Conservation (phyloP, 2,329 filamentous ascomycete genomes). For the Fusarium goolgardi region DNA sequence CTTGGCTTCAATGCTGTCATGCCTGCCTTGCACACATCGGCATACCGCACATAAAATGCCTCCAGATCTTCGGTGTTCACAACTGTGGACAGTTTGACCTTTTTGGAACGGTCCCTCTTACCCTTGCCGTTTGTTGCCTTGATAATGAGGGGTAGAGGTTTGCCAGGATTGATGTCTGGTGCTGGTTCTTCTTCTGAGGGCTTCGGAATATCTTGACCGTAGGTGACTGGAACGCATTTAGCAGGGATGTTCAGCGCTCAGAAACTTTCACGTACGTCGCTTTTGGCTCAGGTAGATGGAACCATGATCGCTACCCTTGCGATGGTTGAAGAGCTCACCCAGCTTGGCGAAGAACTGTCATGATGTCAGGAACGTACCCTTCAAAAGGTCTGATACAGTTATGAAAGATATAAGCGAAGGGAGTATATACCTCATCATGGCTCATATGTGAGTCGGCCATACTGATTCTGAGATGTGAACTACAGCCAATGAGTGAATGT, state of each 20-base stretch:
- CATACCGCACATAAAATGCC: conserved; percentile 84
- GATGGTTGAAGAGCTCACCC: conserved; percentile 72
- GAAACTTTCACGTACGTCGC: conserved; percentile 65
- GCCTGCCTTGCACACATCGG: conserved; percentile 88
- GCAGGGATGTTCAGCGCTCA: background rate
- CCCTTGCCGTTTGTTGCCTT: conserved; percentile 85
- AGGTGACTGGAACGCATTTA: conserved; percentile 54
- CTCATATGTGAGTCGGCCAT: conserved; percentile 44
- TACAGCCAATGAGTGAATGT: conserved; percentile 11
- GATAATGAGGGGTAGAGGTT: conserved; percentile 78
- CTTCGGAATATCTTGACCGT: conserved; percentile 57
- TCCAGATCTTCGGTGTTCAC: conserved; percentile 82
- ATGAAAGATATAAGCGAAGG: background rate
- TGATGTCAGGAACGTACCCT: conserved; percentile 17
- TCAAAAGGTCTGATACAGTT: conserved; percentile 6
- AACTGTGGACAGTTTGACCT: conserved; percentile 83
- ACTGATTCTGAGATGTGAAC: conserved; percentile 8
- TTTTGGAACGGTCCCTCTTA: conserved; percentile 65
- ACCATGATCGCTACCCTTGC: conserved; percentile 77
- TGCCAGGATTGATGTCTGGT: conserved; percentile 68
- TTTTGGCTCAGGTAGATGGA: conserved; percentile 82
- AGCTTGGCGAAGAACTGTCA: conserved; percentile 79
- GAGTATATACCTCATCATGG: conserved; percentile 45
- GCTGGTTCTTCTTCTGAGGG: conserved; percentile 63
- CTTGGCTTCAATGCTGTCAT: conserved; percentile 93